Base-by-base conservation (phyloP, 257 asterid species). In the Nicotiana attenuata region DNA sequence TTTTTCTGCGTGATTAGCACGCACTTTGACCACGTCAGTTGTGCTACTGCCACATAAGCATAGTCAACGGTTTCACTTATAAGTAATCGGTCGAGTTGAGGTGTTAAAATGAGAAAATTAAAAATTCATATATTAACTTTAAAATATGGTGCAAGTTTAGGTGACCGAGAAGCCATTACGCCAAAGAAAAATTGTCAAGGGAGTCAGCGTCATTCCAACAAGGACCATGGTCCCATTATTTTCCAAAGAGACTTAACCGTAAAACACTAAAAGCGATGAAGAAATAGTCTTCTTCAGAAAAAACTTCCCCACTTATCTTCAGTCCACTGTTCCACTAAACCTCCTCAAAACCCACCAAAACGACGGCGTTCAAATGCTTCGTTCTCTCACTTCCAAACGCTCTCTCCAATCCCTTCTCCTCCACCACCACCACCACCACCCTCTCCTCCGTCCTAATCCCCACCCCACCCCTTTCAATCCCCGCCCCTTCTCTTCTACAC, bases 361-460 rank as follows among this genome's bases (percentile, higher is more conserved):
- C 67, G 45, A 20, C 77, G 41, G 11, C 69, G 75, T 67, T 80
- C 87, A 85, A 90, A 93, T 95, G 99, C 87, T 92, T 83, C 86
- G 90, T 69, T 33, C 82, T 16, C 85, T 71, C 81, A 65, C 81
- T 64, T 87, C 90, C 88, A 68, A 90, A 8, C 97, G 97, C 85
- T 85, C 91, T 29, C 79, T 92, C 50, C 91, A 82, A 81, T 65
- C 93, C 83, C 84, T 86, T 73, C 66, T 76, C 45, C 83, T 33
- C 29, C 29, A 28, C 29, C 29, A 35, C 81, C 83, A 68, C 29
- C 29, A 28, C 29, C 29, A 35, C 81, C 83, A 68, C 41, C 47
- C 47, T 41, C 47, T 41, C 10, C 59, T 63, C 57, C 82, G 20
- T 61, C 20, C 11, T 83, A 60, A 80, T 82, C 89, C 81, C 81